These are phyloP conservation scores for Cadophora sp. DNA, from an alignment of 2,329 filamentous ascomycete species.

Conservation along the genomic window DNA sequence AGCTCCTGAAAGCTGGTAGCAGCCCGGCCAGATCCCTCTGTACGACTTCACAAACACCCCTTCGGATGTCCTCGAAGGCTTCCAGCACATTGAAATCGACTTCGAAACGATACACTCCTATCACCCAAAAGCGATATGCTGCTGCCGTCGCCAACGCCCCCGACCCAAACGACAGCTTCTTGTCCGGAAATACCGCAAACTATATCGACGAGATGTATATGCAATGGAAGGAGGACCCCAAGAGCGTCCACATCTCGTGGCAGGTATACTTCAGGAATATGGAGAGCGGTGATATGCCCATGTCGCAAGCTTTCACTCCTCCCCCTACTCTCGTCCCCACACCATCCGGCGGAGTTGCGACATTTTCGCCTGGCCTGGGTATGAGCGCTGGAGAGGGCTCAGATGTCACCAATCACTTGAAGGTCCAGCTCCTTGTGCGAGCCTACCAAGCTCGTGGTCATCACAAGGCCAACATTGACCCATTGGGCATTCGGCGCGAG, in stretches of 20 bases:
- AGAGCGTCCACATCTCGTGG: slow-evolving; percentile 97
- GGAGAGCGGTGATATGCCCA: slow-evolving; percentile 97
- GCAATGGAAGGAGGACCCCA: slow-evolving; percentile 93
- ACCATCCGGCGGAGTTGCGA: slow-evolving; percentile 78
- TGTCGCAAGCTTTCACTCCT: slow-evolving; percentile 95
- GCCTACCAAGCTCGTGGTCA: slow-evolving; percentile 98
- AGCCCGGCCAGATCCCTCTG: slow-evolving; percentile 47
- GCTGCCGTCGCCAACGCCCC: slow-evolving; percentile 62
- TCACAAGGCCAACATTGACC: slow-evolving; percentile 98
- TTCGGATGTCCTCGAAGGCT: slow-evolving; percentile 49
- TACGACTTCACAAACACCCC: slow-evolving; percentile 47
- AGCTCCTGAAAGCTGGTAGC: slow-evolving; percentile 65
- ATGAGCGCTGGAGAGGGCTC: slow-evolving; percentile 71
- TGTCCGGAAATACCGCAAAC: slow-evolving; percentile 95
- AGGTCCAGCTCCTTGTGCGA: slow-evolving; percentile 95
- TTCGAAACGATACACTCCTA: slow-evolving; percentile 54
- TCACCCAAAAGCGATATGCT: slow-evolving; percentile 59
- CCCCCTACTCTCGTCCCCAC: slow-evolving; percentile 90
- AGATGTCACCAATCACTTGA: slow-evolving; percentile 94
- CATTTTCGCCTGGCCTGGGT: slow-evolving; percentile 72
- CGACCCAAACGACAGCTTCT: slow-evolving; percentile 93
- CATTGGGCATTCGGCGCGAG: slow-evolving; percentile 89
- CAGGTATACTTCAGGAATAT: slow-evolving; percentile 99
- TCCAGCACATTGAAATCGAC: slow-evolving; percentile 50
- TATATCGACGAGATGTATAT: slow-evolving; percentile 99